Conservation (phyloP, 441 rosid species). For the Croton setiger region DNA sequence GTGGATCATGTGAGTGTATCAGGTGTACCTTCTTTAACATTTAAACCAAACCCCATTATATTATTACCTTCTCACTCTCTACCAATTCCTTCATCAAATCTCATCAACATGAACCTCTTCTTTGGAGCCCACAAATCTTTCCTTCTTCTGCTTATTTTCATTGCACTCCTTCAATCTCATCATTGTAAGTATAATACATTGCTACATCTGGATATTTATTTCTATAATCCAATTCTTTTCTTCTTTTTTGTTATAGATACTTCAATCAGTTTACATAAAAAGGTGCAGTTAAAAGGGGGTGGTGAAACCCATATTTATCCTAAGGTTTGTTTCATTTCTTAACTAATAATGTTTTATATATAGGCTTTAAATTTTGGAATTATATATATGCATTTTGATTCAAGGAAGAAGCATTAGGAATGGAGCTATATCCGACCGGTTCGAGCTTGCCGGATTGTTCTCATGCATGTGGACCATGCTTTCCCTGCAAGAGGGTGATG, state of each 20-base stretch:
- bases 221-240: neutral
- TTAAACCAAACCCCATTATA: constrained; percentile 16
- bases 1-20: constrained; percentile 54
- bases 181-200: constrained; percentile 16
- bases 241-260: neutral
- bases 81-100: neutral
- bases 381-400: constrained; percentile 9
- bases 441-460: constrained; percentile 84
- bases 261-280: neutral
- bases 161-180: constrained; percentile 21
- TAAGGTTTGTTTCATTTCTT: constrained; percentile 3
- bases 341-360: neutral
- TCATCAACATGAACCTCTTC: constrained; percentile 18
- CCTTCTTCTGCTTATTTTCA: constrained; percentile 11
- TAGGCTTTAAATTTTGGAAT: neutral
- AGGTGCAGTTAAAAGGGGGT: neutral
- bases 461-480: constrained; percentile 86
- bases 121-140: constrained; percentile 19
- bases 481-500: constrained; percentile 79
- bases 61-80: neutral
- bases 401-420: constrained; percentile 23
- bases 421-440: constrained; percentile 58
- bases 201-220: neutral
- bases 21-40: constrained; percentile 34
- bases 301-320: neutral